Evolutionary conservation across 2,329 filamentous ascomycete species (phyloP).

Genomic region (Didymella pomorum): DNA sequence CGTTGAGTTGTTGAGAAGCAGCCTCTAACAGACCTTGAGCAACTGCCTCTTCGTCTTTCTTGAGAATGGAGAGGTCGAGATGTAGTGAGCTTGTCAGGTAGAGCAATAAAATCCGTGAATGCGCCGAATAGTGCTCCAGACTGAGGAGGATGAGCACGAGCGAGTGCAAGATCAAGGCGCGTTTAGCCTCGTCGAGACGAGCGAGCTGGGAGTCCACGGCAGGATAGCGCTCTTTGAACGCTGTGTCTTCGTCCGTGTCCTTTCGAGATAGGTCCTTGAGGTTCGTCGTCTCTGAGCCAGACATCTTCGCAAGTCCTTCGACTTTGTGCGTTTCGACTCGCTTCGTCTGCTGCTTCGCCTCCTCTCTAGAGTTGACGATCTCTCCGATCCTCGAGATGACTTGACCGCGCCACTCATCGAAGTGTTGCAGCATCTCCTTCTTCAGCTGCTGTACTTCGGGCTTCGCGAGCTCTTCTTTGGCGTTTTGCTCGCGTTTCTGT

Average conservation of each 20-base stretch:
- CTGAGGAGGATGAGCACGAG: slow-evolving; percentile 77
- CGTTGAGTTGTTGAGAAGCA: slow-evolving; percentile 73
- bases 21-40: slow-evolving; percentile 77
- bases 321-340: slow-evolving; percentile 34
- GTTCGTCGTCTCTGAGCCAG: slow-evolving; percentile 35
- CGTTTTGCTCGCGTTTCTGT: slow-evolving; percentile 42
- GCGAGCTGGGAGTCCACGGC: slow-evolving; percentile 59
- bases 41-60: slow-evolving; percentile 77
- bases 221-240: slow-evolving; percentile 52
- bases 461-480: slow-evolving; percentile 59
- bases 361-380: slow-evolving; percentile 57
- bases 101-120: slow-evolving; percentile 75
- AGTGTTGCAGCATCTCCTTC: slow-evolving; percentile 73
- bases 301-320: slow-evolving; percentile 40
- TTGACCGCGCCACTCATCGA: slow-evolving; percentile 79
- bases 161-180: slow-evolving; percentile 73
- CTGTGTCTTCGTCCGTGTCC: slow-evolving; percentile 47
- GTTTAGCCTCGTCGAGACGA: slow-evolving; percentile 66
- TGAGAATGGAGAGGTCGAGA: slow-evolving; percentile 70
- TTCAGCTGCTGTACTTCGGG: slow-evolving; percentile 70
- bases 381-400: slow-evolving; percentile 76
- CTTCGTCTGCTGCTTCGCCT: slow-evolving; percentile 42
- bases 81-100: slow-evolving; percentile 74
- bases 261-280: slow-evolving; percentile 38
- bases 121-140: slow-evolving; percentile 77